These are phyloP conservation scores for Lecanicillium sp. DNA, from an alignment of 2,329 filamentous ascomycete species.

Conservation along the genomic window DNA sequence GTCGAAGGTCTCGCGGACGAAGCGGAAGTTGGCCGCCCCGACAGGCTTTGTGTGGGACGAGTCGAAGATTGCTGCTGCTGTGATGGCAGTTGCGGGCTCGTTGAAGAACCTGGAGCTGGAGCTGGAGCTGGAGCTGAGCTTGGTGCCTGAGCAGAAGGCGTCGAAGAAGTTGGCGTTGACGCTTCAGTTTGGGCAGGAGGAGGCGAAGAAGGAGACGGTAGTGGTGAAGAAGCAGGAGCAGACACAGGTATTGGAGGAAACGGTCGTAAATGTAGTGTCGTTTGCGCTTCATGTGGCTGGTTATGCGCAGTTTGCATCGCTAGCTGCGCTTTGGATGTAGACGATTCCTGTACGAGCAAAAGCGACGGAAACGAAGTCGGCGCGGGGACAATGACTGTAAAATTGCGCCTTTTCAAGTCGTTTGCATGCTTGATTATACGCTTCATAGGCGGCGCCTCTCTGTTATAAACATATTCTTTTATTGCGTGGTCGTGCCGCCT, in stretches of 20 bases:
- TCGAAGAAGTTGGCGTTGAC: neutral
- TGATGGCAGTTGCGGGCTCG: too few relatives aligned
- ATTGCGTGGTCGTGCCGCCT: too few relatives aligned
- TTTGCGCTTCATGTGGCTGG: neutral
- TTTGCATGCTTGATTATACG: neutral
- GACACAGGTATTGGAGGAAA: conserved; percentile 1
- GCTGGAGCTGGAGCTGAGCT: too few relatives aligned
- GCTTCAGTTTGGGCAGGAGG: neutral
- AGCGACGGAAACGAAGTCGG: conserved; percentile 21
- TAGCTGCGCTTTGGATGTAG: neutral
- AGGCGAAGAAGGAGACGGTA: conserved; percentile 1
- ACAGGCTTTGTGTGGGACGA: too few relatives aligned
- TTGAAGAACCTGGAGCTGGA: too few relatives aligned
- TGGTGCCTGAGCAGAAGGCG: too few relatives aligned
- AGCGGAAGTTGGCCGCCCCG: neutral
- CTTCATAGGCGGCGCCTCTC: too few relatives aligned
- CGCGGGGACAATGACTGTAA: conserved; percentile 21
- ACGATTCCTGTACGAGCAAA: conserved; percentile 1
- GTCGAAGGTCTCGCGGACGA: too few relatives aligned
- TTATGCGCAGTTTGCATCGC: too few relatives aligned
- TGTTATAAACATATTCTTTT: neutral
- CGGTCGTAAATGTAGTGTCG: neutral
- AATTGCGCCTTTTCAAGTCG: conserved; percentile 14
- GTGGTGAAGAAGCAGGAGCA: neutral
- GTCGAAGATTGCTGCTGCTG: too few relatives aligned